Evolutionary conservation across 441 rosid genomes (phyloP), one percentile per base, ranked within the genome.

Genomic region (Adansonia madagascariensis): DNA sequence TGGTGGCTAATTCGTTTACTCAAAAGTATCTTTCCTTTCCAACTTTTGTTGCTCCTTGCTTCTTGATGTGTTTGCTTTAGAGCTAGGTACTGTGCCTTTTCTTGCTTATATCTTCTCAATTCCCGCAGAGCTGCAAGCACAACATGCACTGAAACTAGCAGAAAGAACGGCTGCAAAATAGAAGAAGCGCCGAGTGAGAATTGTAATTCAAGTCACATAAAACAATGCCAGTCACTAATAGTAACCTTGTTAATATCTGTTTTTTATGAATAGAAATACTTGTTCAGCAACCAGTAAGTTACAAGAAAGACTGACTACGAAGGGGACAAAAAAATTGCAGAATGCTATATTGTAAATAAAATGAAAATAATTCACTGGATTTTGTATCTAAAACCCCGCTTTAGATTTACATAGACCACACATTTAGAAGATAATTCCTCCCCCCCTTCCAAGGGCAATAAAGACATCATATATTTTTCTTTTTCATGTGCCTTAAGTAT

Each of bases 111-210:
- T 86, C 96, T 88, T 78, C 78, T 94, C 90, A 87, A 84, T 83
- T 96, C 99, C 81, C 93, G 88, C 41, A 92, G 20, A 27, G 93
- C 95, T 0, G 98, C 98, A 50, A 91, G 88, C 62, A 91, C 50
- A 35, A 92, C 87, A 60, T 91, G 98, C 87, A 90, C 86, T 0
- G 87, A 77, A 47, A 94, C 98, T 0, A 97, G 98, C 76, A 93
- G 82, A 80, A 96, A 91, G 89, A 96, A 94, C 0, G 99, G 98
- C 99, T 96, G 91, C 60, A 57, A 77, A 77, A 9, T 5, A 31
- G 12, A 49, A 63, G 50, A 43, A 43, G 31, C 1, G 20, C 0
- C 7, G 18, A 31, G 8, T 10, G 55, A 50, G 46, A 35, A 18
- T 27, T 52, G 20, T 71, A 27, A 15, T 49, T 24, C 44, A 35